Evolutionary conservation across 441 rosid species (phyloP), one percentile per base, ranked within the genome.

Genomic region (Adansonia grandidieri): DNA sequence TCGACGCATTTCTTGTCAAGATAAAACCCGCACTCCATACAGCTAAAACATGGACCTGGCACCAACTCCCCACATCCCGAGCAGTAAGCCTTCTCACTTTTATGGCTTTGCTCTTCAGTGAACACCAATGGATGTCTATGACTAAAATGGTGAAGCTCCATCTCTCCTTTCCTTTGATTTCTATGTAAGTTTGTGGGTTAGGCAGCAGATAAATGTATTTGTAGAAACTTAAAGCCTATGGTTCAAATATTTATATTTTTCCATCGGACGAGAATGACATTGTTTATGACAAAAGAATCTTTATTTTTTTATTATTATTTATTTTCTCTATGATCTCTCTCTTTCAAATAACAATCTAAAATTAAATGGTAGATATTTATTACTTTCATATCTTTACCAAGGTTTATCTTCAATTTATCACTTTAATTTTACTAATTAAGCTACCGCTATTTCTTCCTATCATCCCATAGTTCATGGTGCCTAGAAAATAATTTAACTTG

Each of bases 1-100:
- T 73, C 71, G 11, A 80, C 72, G 14, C 79, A 81, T 19, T 57
- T 62, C 50, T 77, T 56, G 71, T 81, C 79, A 50, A 63, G 57
- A 28, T 71, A 37, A n/a, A 72, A 77, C 6, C 4, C 4, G n/a
- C 37, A 67, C 1, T 4, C 14, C 2, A 2, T 8, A 9, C 72
- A 67, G 3, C 54, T 5, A 10, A 0, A 67, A 6, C 37, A 9
- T 5, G 10, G 17, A 67, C 37, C 17, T 7, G 37, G 20, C 0
- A 11, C 4, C 54, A 0, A 0, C 37, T 67, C 54, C 37, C 48
- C 72, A 10, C 71, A 66, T 37, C 51, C 51, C 0, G 28, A 42
- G 51, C 71, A 66, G 4, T 17, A 8, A 9, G 8, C 51, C 24
- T 17, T 42, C 50, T 40, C 14, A 19, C n/a, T 22, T 15, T 15